These are phyloP conservation scores for Phytophthora idaei DNA, from an alignment of 352 stramenopile species.

Conservation along the genomic window DNA sequence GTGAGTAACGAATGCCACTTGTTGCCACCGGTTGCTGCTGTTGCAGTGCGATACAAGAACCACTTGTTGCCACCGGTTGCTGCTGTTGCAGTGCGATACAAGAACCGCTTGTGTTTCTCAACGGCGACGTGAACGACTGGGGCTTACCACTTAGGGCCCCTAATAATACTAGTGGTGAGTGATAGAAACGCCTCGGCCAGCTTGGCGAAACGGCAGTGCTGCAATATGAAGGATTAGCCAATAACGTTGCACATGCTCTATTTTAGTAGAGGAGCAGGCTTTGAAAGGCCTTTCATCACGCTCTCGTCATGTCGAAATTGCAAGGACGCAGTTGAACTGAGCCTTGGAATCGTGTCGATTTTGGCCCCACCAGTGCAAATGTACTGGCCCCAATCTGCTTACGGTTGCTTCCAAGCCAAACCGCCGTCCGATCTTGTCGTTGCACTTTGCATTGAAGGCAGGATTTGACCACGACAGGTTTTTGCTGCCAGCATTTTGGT, in stretches of 20 bases:
- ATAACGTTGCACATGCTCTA: background rate
- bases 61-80: background rate
- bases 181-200: slow-evolving; percentile 2
- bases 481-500: slow-evolving; percentile 11
- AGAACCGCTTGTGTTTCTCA: too few species aligned
- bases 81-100: background rate
- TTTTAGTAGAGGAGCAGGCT: slow-evolving; percentile 2
- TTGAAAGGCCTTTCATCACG: background rate
- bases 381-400: background rate
- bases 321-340: slow-evolving; percentile 6
- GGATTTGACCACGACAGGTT: slow-evolving; percentile 14
- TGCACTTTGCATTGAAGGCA: background rate
- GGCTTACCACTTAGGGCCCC: too few species aligned
- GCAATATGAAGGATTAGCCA: background rate
- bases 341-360: background rate
- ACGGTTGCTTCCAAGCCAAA: background rate
- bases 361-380: background rate
- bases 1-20: slow-evolving; percentile 14
- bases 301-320: slow-evolving; percentile 3
- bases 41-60: background rate
- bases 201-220: background rate
- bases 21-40: background rate
- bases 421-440: background rate
- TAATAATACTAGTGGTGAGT: too few species aligned
- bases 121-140: too few species aligned